Percentiles rank a stretch among this genome's conserved stretches.
phyloP scores from a whole-genome alignment of 345 rosid genomes.

The Ceriops zippeliana region DNA sequence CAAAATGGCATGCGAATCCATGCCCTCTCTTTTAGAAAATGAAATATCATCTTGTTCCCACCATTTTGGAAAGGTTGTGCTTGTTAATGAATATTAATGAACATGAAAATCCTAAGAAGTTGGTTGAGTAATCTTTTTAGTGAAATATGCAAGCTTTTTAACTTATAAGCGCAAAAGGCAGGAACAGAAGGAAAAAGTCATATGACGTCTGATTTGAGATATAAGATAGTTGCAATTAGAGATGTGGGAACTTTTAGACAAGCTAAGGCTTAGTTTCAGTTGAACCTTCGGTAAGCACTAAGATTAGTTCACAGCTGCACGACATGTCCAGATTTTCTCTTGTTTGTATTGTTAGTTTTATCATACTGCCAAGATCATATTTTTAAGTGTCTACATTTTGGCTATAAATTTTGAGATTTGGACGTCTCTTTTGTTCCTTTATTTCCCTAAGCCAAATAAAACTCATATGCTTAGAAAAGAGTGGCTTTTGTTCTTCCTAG shows the following conservation, averaged over 20 bases:
- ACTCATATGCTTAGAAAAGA: neutral
- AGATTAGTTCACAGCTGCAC: neutral
- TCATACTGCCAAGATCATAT: neutral
- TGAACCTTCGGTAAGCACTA: neutral
- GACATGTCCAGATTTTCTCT: neutral
- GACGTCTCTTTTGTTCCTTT: too few relatives aligned
- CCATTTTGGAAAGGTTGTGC: conserved; percentile 34
- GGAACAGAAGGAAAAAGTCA: neutral
- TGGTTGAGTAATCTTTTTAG: neutral
- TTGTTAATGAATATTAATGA: conserved; percentile 6
- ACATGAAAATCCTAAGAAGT: neutral
- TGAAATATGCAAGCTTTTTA: neutral
- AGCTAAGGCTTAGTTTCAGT: too few relatives aligned
- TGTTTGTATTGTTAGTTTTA: neutral
- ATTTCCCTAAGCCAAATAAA: neutral
- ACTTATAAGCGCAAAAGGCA: too few relatives aligned
- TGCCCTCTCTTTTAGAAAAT: conserved; percentile 16
- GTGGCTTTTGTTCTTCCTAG: neutral
- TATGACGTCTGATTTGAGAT: neutral
- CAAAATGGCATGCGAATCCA: conserved; percentile 17
- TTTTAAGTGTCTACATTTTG: neutral
- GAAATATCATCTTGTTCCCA: conserved; percentile 24
- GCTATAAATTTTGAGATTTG: neutral
- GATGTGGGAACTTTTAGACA: too few relatives aligned
- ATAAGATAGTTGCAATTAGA: neutral